phyloP scores from a whole-genome alignment of 352 stramenopile genomes.

The Pythium periplocum region DNA sequence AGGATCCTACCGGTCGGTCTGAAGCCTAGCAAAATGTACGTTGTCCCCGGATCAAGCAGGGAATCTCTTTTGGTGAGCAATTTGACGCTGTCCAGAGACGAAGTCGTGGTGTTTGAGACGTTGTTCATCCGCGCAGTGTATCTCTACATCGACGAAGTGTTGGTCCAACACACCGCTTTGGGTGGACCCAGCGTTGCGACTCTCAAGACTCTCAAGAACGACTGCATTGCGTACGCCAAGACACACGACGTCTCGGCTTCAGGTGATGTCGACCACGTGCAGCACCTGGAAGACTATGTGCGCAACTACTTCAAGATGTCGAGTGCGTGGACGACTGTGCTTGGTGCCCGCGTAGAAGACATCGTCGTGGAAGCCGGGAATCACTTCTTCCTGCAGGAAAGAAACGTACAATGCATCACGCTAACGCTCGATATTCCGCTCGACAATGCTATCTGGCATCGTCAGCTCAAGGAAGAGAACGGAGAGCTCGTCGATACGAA shows the following conservation, averaged over 20 bases:
- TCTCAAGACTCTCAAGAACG: slow-evolving; percentile 6
- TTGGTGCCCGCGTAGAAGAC: slow-evolving; percentile 3
- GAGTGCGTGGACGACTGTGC: neutral
- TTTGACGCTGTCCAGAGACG: neutral
- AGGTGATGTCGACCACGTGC: neutral
- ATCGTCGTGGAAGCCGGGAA: slow-evolving; percentile 5
- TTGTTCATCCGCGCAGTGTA: slow-evolving; percentile 5
- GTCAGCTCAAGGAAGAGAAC: slow-evolving; percentile 1
- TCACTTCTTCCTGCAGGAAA: neutral
- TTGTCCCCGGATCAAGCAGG: neutral
- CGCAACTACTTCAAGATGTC: slow-evolving; percentile 1
- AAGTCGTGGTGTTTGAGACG: neutral
- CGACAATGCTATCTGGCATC: slow-evolving; percentile 6
- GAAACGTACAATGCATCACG: slow-evolving; percentile 1
- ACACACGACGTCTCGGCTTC: neutral
- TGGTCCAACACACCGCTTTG: neutral
- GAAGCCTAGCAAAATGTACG: neutral
- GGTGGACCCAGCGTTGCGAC: neutral
- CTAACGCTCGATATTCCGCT: slow-evolving; percentile 9
- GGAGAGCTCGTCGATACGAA: neutral
- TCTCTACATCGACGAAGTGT: slow-evolving; percentile 2
- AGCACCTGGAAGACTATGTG: slow-evolving; percentile 2
- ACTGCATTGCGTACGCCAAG: slow-evolving; percentile 2
- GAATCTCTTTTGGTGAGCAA: neutral
- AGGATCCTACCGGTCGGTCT: neutral